A percentile compares a stretch with the other conserved stretches of the same genome.
These are phyloP conservation scores for Ustilago crameri DNA, from an alignment of 1,284 basidiomycete genomes.

Conservation along the genomic window DNA sequence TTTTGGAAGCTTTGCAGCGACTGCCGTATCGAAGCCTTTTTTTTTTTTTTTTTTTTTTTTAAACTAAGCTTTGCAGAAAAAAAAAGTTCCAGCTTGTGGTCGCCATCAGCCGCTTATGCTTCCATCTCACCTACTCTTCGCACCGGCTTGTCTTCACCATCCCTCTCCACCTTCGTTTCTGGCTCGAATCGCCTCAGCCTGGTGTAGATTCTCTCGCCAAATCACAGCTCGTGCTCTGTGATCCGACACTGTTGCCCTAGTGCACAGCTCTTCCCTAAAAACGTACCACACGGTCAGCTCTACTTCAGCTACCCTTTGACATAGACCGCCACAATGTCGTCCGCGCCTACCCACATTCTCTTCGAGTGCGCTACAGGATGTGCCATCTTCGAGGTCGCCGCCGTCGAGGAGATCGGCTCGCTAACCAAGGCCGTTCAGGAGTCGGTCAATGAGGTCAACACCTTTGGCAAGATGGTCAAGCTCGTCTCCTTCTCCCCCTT, in stretches of 20 bases:
- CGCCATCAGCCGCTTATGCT: conserved; percentile 15
- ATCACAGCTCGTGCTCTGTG: conserved; percentile 15
- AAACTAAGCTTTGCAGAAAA: neutral
- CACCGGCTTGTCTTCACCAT: conserved; percentile 4
- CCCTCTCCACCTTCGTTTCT: neutral
- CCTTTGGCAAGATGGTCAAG: conserved; percentile 93
- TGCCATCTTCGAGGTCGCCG: conserved; percentile 89
- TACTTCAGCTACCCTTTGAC: conserved; percentile 7
- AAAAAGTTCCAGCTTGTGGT: conserved; percentile 9
- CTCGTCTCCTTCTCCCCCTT: conserved; percentile 93
- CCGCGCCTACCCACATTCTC: conserved; percentile 77
- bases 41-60: conserved; percentile 1
- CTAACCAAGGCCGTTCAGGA: conserved; percentile 85
- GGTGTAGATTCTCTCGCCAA: neutral
- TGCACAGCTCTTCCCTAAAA: neutral
- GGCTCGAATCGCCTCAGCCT: conserved; percentile 4
- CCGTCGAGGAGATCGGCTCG: conserved; percentile 88
- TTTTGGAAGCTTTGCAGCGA: neutral
- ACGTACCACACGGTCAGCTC: neutral
- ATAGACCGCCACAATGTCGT: conserved; percentile 54
- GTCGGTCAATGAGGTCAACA: conserved; percentile 76
- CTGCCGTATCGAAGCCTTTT: too few species aligned
- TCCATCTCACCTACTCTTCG: neutral
- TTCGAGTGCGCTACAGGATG: conserved; percentile 96
- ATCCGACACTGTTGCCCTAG: conserved; percentile 8